phyloP scores from a whole-genome alignment of 1,284 basidiomycete species.

The Apiotrichum siamense region DNA sequence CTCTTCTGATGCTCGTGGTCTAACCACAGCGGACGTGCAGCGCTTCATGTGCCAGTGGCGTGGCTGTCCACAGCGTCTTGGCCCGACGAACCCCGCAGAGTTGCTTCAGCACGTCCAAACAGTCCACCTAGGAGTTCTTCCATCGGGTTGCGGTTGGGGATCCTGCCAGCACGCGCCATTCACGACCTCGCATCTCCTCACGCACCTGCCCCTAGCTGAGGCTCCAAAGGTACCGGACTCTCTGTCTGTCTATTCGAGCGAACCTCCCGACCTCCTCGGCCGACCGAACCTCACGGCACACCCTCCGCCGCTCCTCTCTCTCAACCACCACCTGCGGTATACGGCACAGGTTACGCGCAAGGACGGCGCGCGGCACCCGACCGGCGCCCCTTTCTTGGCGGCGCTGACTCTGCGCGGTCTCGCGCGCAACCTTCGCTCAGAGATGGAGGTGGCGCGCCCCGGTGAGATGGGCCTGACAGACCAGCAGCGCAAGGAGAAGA shows the following conservation, averaged over 20 bases:
- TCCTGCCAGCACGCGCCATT: conserved; percentile 28
- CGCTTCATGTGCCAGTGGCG: conserved; percentile 36
- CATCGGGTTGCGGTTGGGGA: conserved; percentile 32
- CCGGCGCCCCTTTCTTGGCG: conserved; percentile 37
- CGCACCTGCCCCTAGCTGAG: conserved; percentile 30
- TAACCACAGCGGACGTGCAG: conserved; percentile 32
- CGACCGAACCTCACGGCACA: conserved; percentile 19
- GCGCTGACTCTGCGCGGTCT: conserved; percentile 42
- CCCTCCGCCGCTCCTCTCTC: conserved; percentile 25
- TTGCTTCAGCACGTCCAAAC: conserved; percentile 30
- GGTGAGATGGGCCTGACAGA: conserved; percentile 11
- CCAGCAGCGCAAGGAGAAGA: conserved; percentile 26
- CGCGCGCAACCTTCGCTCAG: conserved; percentile 30
- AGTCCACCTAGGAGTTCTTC: conserved; percentile 19
- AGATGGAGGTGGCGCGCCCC: conserved; percentile 25
- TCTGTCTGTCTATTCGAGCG: conserved; percentile 13
- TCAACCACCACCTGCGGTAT: conserved; percentile 20
- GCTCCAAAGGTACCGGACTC: conserved; percentile 15
- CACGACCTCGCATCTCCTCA: conserved; percentile 35
- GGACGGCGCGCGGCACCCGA: conserved; percentile 28
- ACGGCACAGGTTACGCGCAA: conserved; percentile 22
- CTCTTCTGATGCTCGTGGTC: background rate
- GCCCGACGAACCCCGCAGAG: conserved; percentile 19
- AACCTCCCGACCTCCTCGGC: conserved; percentile 8
- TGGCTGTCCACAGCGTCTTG: conserved; percentile 20